Evolutionary conservation across 1,139 yeast genomes (phyloP).

Genomic region (Kurtzmaniella quercitrusa): DNA sequence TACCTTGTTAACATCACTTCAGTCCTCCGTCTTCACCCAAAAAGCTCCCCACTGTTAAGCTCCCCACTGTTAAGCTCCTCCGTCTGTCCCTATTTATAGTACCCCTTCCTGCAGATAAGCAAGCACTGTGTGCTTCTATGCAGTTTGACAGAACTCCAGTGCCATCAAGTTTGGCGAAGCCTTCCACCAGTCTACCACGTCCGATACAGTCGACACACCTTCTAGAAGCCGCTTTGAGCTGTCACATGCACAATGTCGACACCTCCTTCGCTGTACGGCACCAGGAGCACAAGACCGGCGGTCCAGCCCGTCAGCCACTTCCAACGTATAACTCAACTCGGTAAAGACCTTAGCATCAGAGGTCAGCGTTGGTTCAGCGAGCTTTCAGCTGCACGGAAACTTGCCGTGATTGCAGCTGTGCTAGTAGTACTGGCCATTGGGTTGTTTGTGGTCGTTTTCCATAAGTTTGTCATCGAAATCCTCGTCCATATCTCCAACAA

Average conservation of each 20-base stretch:
- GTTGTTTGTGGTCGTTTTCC: slow-evolving; percentile 41
- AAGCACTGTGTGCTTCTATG: background rate
- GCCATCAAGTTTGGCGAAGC: too few relatives aligned
- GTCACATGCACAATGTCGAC: background rate
- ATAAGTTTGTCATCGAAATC: slow-evolving; percentile 38
- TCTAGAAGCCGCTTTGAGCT: background rate
- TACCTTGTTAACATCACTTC: too few relatives aligned
- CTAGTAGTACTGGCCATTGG: slow-evolving; percentile 18
- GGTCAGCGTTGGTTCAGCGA: slow-evolving; percentile 16
- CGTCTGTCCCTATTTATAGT: too few relatives aligned
- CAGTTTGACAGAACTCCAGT: background rate
- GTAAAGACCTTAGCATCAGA: background rate
- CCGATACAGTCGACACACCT: too few relatives aligned
- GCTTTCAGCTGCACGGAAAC: slow-evolving; percentile 15
- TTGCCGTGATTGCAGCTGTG: slow-evolving; percentile 10
- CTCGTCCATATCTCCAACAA: slow-evolving; percentile 44
- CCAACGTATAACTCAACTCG: background rate
- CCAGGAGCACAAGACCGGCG: background rate
- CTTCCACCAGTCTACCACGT: too few relatives aligned
- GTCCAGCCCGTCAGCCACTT: background rate
- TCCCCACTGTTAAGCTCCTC: too few relatives aligned
- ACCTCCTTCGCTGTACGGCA: background rate
- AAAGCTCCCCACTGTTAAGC: too few relatives aligned
- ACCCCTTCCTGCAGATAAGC: background rate
- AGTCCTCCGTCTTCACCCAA: too few relatives aligned